A percentile compares a stretch with the other conserved stretches of the same genome.
These are phyloP conservation scores for Curvularia verruculosa DNA, from an alignment of 2,329 filamentous ascomycete species.

Conservation along the genomic window DNA sequence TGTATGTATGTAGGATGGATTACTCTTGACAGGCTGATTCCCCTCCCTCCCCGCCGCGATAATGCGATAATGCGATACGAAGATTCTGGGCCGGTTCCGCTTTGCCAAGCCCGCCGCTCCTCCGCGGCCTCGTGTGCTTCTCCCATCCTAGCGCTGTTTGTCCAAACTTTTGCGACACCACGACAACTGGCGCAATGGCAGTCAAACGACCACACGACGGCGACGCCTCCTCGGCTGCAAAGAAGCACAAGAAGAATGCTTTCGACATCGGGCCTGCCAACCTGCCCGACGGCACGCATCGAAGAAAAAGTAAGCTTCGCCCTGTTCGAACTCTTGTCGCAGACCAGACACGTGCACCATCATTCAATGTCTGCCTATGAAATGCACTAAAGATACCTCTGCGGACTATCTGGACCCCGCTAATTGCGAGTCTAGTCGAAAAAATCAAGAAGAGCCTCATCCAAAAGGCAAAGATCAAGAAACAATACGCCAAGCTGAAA, in stretches of 20 bases:
- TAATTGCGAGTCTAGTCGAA: constrained; percentile 62
- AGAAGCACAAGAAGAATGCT: constrained; percentile 65
- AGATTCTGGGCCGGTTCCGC: constrained; percentile 11
- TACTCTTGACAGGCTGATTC: not conserved
- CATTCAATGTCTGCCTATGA: not conserved
- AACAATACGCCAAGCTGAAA: constrained; percentile 88
- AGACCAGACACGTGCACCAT: not conserved
- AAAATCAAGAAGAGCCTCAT: constrained; percentile 91
- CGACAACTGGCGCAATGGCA: constrained; percentile 56
- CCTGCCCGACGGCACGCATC: constrained; percentile 86
- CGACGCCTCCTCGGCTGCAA: constrained; percentile 41
- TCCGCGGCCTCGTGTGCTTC: constrained; percentile 15
- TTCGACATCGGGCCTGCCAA: constrained; percentile 90
- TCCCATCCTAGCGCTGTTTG: constrained; percentile 1
- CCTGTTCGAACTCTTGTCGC: not conserved
- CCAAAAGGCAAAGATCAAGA: constrained; percentile 90
- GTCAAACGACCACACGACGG: constrained; percentile 63
- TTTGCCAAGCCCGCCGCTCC: constrained; percentile 29
- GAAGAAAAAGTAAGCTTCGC: constrained; percentile 68
- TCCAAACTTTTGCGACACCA: constrained; percentile 7
- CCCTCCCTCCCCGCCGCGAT: not conserved
- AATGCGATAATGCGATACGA: not conserved
- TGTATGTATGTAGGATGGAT: no score
- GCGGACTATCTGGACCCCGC: not conserved
- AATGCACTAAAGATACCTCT: not conserved